Conservation (phyloP, 2,329 filamentous ascomycete genomes). For the Pseudovirgaria hyperparasitica region DNA sequence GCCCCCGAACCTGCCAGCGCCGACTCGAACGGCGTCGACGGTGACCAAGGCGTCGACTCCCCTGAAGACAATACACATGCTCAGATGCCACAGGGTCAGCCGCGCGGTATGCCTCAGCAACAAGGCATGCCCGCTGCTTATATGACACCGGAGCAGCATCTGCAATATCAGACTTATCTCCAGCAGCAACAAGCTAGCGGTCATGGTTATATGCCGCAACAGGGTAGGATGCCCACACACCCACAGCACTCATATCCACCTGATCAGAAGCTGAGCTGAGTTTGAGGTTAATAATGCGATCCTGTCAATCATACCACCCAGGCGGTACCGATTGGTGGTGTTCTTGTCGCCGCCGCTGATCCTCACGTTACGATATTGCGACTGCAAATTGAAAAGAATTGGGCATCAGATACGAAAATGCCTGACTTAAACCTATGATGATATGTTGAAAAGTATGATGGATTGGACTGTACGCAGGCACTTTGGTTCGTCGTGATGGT, state of each 20-base stretch:
- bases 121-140: conserved; percentile 56
- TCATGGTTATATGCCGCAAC: conserved; percentile 64
- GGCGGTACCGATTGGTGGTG: too few relatives aligned
- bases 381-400: too few relatives aligned
- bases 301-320: too few relatives aligned
- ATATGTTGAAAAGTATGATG: too few relatives aligned
- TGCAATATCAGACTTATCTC: conserved; percentile 78
- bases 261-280: conserved; percentile 26
- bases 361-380: too few relatives aligned
- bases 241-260: conserved; percentile 61
- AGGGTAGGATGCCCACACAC: conserved; percentile 55
- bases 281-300: too few relatives aligned
- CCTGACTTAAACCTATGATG: too few relatives aligned
- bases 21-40: conserved; percentile 49
- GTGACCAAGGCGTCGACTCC: conserved; percentile 55
- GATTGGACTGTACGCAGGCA: too few relatives aligned
- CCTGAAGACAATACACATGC: conserved; percentile 75
- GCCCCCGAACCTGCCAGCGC: conserved; percentile 79
- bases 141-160: conserved; percentile 52
- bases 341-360: too few relatives aligned
- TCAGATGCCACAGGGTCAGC: conserved; percentile 64
- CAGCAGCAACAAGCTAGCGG: conserved; percentile 50
- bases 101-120: conserved; percentile 47
- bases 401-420: too few relatives aligned
- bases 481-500: too few relatives aligned